Evolutionary conservation across 495 filamentous ascomycete species (phyloP), one percentile per base, ranked within the genome.

Genomic region (Physcia stellaris): DNA sequence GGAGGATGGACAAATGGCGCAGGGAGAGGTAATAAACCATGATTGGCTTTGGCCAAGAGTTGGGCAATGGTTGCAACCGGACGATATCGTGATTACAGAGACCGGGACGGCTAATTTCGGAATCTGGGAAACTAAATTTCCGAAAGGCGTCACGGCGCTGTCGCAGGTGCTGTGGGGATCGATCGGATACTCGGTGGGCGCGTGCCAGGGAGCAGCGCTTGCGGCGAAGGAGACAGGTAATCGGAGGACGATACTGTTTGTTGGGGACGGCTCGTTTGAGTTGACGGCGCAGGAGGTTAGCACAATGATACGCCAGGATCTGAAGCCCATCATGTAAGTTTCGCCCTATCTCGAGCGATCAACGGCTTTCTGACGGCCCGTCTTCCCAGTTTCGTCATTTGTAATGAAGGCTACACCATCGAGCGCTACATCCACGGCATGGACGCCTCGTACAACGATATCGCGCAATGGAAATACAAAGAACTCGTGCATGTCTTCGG

Each of bases 61-160:
- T 35, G 81, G 84, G 7, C 70, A 81, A 44, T 94, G 81, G 71
- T 57, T 94, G 17, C 66, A 74, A 43, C 65, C 77, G 33, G 65
- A 75, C 15, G 87, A 95, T 48, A 71, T 93, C 35, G 66, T 94
- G 28, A 73, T 93, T 32, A 88, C 84, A 0, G 87, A 93, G 55
- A 93, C 86, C 12, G 86, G 87, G 33, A 94, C 86, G 3, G 67
- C 84, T 21, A 87, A 84, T 60, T 92, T 93, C 58, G 86, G 87
- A 30, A 82, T 92, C 45, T 85, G 79, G 73, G 84, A 93, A 39
- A 86, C 82, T 22, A 75, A 75, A 17, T 90, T 92, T 64, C 85
- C 85, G 1, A 54, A 68, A 18, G 63, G 70, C 19, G 83, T 88
- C 1, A 82, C 71, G 3, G 80, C 80, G 13, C 69, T 93, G 45